These are phyloP conservation scores for Calvatia gigantea DNA, from an alignment of 768 basidiomycete genomes.

Conservation along the genomic window DNA sequence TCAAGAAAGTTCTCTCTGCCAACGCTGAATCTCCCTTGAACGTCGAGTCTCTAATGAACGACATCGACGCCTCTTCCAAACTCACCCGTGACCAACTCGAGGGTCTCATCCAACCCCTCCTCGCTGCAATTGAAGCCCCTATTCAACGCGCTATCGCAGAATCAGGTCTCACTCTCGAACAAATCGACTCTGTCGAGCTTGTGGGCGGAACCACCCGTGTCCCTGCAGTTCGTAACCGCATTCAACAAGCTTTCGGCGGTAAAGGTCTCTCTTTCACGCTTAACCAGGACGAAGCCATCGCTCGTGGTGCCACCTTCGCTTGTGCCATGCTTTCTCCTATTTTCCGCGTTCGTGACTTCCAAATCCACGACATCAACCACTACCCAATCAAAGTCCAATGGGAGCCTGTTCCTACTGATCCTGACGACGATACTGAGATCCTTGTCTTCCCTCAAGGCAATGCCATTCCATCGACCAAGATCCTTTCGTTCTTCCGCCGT, in stretches of 20 bases:
- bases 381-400: constrained; percentile 93
- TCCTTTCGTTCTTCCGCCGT: constrained; percentile 91
- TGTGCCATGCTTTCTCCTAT: constrained; percentile 97
- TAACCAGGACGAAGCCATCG: constrained; percentile 97
- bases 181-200: constrained; percentile 90
- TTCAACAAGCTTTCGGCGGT: constrained; percentile 78
- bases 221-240: constrained; percentile 85
- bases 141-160: constrained; percentile 76
- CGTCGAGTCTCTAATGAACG: constrained; percentile 96
- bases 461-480: constrained; percentile 87
- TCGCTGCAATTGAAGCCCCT: constrained; percentile 74
- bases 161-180: constrained; percentile 75
- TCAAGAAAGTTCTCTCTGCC: constrained; percentile 96
- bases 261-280: constrained; percentile 88
- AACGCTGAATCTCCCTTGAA: constrained; percentile 86
- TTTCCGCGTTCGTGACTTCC: constrained; percentile 97
- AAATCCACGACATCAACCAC: constrained; percentile 77
- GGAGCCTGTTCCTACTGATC: constrained; percentile 69
- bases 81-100: constrained; percentile 84
- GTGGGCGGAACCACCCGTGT: constrained; percentile 93
- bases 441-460: constrained; percentile 88
- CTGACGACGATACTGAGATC: constrained; percentile 89
- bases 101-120: constrained; percentile 65
- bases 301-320: constrained; percentile 93
- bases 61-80: constrained; percentile 87